Evolutionary conservation across 2,329 filamentous ascomycete species (phyloP).

Genomic region (Clonostachys byssicola): DNA sequence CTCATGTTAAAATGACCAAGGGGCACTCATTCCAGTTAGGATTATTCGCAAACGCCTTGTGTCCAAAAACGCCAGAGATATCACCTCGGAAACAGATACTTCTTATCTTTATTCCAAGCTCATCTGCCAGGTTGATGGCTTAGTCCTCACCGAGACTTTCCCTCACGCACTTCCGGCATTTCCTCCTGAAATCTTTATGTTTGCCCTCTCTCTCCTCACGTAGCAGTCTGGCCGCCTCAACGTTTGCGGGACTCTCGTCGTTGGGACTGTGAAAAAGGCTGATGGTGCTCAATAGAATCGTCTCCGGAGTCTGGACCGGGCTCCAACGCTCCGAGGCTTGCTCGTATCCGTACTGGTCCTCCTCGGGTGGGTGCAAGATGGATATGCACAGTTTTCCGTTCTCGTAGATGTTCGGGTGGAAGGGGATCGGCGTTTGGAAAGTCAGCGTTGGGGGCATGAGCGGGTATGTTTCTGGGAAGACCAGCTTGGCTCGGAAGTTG

Average conservation of each 20-base stretch:
- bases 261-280: slow-evolving; percentile 91
- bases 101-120: neutral
- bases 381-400: slow-evolving; percentile 91
- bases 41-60: too few species aligned
- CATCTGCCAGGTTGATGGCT: neutral
- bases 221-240: slow-evolving; percentile 87
- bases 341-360: slow-evolving; percentile 94
- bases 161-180: slow-evolving; percentile 73
- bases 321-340: slow-evolving; percentile 86
- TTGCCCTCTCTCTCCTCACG: slow-evolving; percentile 66
- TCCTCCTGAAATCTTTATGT: slow-evolving; percentile 70
- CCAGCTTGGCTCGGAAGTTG: slow-evolving; percentile 82
- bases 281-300: slow-evolving; percentile 87
- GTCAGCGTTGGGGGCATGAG: slow-evolving; percentile 83
- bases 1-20: too few species aligned
- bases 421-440: slow-evolving; percentile 78
- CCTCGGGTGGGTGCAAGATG: slow-evolving; percentile 91
- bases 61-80: too few species aligned
- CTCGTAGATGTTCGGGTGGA: slow-evolving; percentile 92
- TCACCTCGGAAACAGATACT: neutral
- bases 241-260: slow-evolving; percentile 91
- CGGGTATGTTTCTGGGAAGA: slow-evolving; percentile 83
- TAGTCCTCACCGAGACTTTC: slow-evolving; percentile 62
- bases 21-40: too few species aligned
- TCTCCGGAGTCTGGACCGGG: slow-evolving; percentile 92